Conservation (phyloP, 2,329 filamentous ascomycete species). For the Thermothelomyces thermophilus region DNA sequence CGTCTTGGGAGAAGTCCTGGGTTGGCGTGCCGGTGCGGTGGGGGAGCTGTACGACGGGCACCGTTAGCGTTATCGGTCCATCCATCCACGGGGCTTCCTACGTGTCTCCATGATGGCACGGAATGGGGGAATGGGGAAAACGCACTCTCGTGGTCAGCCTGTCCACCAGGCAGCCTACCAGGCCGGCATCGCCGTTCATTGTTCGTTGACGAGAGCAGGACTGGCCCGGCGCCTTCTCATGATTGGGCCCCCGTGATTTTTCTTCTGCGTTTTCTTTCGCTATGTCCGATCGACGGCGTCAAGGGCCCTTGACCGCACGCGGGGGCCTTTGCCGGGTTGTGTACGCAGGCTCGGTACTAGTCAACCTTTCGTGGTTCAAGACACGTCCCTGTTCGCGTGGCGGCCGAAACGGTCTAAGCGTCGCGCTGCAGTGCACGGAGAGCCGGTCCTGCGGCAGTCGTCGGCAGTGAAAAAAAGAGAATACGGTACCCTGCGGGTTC, state of each 20-base stretch:
- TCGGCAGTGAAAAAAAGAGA: neutral
- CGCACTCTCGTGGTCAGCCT: slow-evolving; percentile 55
- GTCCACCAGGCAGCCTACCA: slow-evolving; percentile 57
- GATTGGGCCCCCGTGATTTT: slow-evolving; percentile 18
- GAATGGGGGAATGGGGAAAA: neutral
- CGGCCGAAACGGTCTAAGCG: neutral
- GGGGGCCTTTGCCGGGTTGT: neutral
- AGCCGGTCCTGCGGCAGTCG: slow-evolving; percentile 18
- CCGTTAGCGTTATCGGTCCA: slow-evolving; percentile 5
- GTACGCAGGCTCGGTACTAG: neutral
- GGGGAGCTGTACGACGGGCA: slow-evolving; percentile 45
- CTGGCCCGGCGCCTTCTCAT: slow-evolving; percentile 26
- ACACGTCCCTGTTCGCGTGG: neutral
- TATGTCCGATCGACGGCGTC: slow-evolving; percentile 5
- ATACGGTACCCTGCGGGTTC: neutral
- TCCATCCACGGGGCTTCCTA: neutral
- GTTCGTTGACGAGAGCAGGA: slow-evolving; percentile 26
- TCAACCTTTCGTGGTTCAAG: too few relatives aligned
- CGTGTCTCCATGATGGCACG: neutral
- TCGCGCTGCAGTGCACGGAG: neutral
- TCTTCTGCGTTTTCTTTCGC: slow-evolving; percentile 2
- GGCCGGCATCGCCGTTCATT: slow-evolving; percentile 55
- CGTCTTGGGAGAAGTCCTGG: slow-evolving; percentile 53
- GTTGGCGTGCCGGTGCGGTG: slow-evolving; percentile 54
- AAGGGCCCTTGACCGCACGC: slow-evolving; percentile 8